Percentiles rank a stretch among this genome's conserved stretches.
Conservation (phyloP, 139 green algal genomes). For the Diplosphaera chodatii region DNA sequence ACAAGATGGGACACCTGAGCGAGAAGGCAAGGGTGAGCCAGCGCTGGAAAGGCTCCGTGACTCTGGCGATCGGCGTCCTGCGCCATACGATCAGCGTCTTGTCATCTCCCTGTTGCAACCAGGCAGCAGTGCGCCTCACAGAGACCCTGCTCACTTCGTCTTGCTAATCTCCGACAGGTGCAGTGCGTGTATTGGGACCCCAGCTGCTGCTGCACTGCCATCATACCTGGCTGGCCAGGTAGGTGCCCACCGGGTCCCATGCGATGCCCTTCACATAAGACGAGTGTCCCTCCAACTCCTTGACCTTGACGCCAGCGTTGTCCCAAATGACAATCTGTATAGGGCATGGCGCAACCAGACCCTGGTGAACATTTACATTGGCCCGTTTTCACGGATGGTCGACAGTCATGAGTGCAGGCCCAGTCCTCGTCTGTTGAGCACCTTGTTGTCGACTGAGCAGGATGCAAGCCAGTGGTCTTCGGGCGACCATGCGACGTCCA, state of each 20-base stretch:
- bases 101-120: constrained; percentile 69
- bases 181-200: background rate
- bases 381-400: no score
- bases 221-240: constrained; percentile 65
- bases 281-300: constrained; percentile 49
- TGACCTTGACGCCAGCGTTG: constrained; percentile 11
- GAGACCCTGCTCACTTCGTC: no score
- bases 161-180: background rate
- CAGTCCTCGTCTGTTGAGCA: constrained; percentile 18
- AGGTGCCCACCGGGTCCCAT: constrained; percentile 91
- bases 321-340: constrained; percentile 59
- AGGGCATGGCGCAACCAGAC: no score
- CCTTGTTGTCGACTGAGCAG: constrained; percentile 75
- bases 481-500: constrained; percentile 78
- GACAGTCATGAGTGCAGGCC: no score
- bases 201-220: no score
- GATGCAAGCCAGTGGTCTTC: constrained; percentile 71
- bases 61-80: constrained; percentile 31
- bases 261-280: constrained; percentile 90
- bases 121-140: no score
- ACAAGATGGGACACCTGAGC: constrained; percentile 11
- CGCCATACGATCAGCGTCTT: constrained; percentile 79
- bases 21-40: constrained; percentile 33
- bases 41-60: constrained; percentile 47
- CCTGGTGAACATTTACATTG: no score